Conservation (phyloP, 2,329 filamentous ascomycete species). For the Sporothrix euskadiensis region DNA sequence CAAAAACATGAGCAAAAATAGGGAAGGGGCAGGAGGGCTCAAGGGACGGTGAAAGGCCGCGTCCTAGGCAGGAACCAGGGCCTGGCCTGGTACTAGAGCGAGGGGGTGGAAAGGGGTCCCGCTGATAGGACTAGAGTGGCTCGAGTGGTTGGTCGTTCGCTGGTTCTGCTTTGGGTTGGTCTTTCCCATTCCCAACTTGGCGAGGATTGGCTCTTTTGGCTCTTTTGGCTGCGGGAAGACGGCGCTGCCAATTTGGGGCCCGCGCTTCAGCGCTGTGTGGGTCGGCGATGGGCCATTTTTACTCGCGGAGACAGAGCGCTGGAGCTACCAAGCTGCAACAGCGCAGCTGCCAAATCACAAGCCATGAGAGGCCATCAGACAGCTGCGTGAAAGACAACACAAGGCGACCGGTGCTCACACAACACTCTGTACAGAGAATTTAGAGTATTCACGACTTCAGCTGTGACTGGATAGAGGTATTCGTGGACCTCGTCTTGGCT, state of each 20-base stretch:
- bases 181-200: background rate
- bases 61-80: slow-evolving; percentile 7
- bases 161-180: background rate
- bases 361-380: too few relatives aligned
- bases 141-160: background rate
- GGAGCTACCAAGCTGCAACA: slow-evolving; percentile 8
- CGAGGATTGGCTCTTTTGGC: background rate
- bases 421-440: background rate
- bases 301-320: background rate
- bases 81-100: slow-evolving; percentile 4
- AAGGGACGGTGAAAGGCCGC: slow-evolving; percentile 6
- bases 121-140: slow-evolving; percentile 14
- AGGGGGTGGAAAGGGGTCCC: background rate
- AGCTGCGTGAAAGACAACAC: background rate
- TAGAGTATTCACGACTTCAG: background rate
- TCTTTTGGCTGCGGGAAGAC: background rate
- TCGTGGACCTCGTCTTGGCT: background rate
- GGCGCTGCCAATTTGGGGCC: slow-evolving; percentile 15
- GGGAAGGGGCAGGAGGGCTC: background rate
- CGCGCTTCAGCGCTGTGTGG: slow-evolving; percentile 18
- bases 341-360: slow-evolving; percentile 2
- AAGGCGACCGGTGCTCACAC: background rate
- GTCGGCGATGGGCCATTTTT: background rate
- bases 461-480: background rate
- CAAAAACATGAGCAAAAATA: slow-evolving; percentile 10